Evolutionary conservation across 495 filamentous ascomycete genomes (phyloP), one percentile per base, ranked within the genome.

Genomic region (Xylaria nigripes): DNA sequence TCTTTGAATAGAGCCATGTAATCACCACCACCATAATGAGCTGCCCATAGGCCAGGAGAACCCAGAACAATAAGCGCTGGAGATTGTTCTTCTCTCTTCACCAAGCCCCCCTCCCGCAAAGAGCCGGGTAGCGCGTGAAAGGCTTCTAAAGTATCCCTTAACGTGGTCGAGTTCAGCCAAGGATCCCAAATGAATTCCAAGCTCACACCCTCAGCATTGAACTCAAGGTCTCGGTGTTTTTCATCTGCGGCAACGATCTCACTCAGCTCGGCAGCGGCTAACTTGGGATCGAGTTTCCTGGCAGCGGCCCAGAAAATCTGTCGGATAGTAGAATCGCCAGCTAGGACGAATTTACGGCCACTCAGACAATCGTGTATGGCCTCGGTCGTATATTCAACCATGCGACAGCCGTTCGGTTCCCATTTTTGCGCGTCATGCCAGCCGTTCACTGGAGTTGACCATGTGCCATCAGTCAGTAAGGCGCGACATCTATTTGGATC

Each of bases 101-200:
- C 48, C n/a, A 49, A 24, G 36, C 25, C 24, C 2, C 46, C 48
- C 7, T 54, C 45, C 18, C 48, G 27, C 36, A 19, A 6, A 6
- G 34, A 25, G 16, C 25, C 27, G 48, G 59, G 50, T 25, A 54
- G 25, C 40, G 53, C 30, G 32, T 55, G 58, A 44, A 69, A 72
- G 6, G 56, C 54, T 7, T 59, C 50, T 18, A 85, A 59, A 24
- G 76, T 72, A 18, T 55, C 55, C 13, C 69, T 54, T 15, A 80
- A 61, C 21, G 48, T 60, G 1, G 77, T 74, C 13, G 73, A 75
- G 61, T 85, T 85, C 27, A 85, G 66, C 66, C 70, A 85, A 2
- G 82, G 81, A 63, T 85, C 81, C 81, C 80, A 85, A 15, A 79
- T 57, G 47, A 82, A 84, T 30, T 80, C 70, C 18, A 84, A 29